These are phyloP conservation scores for Candida chauliodis DNA, from an alignment of 805 yeast genomes.

Conservation along the genomic window DNA sequence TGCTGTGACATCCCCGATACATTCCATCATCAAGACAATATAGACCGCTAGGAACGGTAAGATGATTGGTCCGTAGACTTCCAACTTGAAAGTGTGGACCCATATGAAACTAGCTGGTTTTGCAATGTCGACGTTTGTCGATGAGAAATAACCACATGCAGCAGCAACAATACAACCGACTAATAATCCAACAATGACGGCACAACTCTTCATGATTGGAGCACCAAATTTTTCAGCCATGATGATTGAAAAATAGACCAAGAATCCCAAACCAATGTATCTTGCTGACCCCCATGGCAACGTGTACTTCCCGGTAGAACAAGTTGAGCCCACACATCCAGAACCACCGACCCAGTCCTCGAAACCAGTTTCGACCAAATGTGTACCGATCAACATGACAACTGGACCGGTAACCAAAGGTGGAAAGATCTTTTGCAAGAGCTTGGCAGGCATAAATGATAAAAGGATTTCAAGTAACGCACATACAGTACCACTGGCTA, in stretches of 20 bases:
- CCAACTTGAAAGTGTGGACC: conserved; percentile 78
- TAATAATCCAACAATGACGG: conserved; percentile 79
- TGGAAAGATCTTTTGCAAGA: conserved; percentile 74
- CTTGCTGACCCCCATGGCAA: conserved; percentile 83
- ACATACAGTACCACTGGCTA: conserved; percentile 78
- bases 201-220: conserved; percentile 92
- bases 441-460: conserved; percentile 73
- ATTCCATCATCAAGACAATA: conserved; percentile 83
- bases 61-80: conserved; percentile 80
- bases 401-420: conserved; percentile 94
- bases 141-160: conserved; percentile 77
- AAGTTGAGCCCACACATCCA: conserved; percentile 46
- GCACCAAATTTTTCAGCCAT: conserved; percentile 85
- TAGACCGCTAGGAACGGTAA: conserved; percentile 82
- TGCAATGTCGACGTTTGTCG: conserved; percentile 56
- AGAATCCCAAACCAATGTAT: conserved; percentile 83
- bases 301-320: conserved; percentile 28
- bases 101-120: conserved; percentile 83
- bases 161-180: conserved; percentile 93
- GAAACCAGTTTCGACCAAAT: conserved; percentile 68
- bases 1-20: conserved; percentile 93
- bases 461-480: conserved; percentile 68
- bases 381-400: conserved; percentile 76
- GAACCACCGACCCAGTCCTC: conserved; percentile 88
- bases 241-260: conserved; percentile 71